Conservation (phyloP, 768 basidiomycete genomes). For the Russula foetens region DNA sequence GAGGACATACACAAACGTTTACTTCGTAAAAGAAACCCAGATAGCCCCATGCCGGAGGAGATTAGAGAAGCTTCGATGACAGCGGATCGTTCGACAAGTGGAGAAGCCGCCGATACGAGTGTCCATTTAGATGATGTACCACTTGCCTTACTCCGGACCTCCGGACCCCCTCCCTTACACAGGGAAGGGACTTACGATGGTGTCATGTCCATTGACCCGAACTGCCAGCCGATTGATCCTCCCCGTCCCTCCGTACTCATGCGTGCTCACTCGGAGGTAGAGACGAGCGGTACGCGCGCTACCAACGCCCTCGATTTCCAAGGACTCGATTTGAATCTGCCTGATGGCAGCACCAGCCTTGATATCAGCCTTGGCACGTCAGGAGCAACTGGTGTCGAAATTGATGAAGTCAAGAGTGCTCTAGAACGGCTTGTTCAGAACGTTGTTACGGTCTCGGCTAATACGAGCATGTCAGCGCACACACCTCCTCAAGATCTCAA, state of each 20-base stretch:
- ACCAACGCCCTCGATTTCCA: slow-evolving; percentile 15
- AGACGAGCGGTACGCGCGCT: slow-evolving; percentile 5
- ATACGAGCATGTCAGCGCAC: not conserved
- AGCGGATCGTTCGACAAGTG: not conserved
- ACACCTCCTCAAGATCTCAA: slow-evolving; percentile 17
- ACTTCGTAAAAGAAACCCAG: slow-evolving; percentile 35
- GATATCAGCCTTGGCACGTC: slow-evolving; percentile 6
- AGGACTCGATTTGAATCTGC: slow-evolving; percentile 22
- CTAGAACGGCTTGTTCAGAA: slow-evolving; percentile 34
- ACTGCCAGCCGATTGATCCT: slow-evolving; percentile 28
- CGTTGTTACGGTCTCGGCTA: slow-evolving; percentile 22
- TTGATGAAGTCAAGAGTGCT: slow-evolving; percentile 33
- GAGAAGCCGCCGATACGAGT: not conserved
- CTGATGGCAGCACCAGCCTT: not conserved
- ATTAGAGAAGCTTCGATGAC: not conserved
- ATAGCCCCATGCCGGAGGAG: slow-evolving; percentile 31
- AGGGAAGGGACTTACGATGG: slow-evolving; percentile 27
- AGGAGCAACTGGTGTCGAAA: slow-evolving; percentile 20
- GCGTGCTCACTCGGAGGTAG: slow-evolving; percentile 24
- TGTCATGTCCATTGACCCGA: slow-evolving; percentile 28
- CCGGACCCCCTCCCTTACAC: not conserved
- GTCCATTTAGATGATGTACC: not conserved
- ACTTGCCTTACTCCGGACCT: not conserved
- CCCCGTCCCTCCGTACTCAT: slow-evolving; percentile 24
- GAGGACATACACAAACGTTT: slow-evolving; percentile 47